A percentile compares a stretch with the other conserved stretches of the same genome.
These are phyloP conservation scores for Lachancea cidri DNA, from an alignment of 805 yeast species.

Conservation along the genomic window DNA sequence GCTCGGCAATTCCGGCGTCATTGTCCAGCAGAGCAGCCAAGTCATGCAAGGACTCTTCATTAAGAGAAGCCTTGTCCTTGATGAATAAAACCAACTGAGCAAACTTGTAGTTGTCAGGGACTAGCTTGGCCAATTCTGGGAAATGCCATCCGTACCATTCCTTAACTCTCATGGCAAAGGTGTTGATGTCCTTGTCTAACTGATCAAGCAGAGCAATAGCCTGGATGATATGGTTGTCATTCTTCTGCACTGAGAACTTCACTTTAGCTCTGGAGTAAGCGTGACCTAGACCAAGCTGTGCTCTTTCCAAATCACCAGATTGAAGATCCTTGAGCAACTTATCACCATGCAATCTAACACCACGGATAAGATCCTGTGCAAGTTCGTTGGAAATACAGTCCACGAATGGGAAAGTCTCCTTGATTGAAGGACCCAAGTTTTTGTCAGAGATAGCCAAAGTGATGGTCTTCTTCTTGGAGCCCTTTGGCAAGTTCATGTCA, in stretches of 20 bases:
- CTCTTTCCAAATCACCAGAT: constrained; percentile 94
- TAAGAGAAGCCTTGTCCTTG: constrained; percentile 78
- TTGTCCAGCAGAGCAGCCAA: constrained; percentile 81
- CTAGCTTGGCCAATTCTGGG: constrained; percentile 92
- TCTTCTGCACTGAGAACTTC: constrained; percentile 97
- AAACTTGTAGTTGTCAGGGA: constrained; percentile 80
- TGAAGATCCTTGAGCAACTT: constrained; percentile 88
- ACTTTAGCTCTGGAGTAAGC: constrained; percentile 99
- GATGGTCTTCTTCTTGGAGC: constrained; percentile 56
- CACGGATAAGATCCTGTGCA: constrained; percentile 93
- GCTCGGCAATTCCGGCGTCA: constrained; percentile 88
- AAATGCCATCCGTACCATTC: constrained; percentile 99
- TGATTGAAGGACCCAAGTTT: constrained; percentile 94
- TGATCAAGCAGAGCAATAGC: constrained; percentile 97
- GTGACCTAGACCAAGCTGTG: constrained; percentile 97
- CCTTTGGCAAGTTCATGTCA: constrained; percentile 85
- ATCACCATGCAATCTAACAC: constrained; percentile 84
- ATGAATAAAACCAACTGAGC: constrained; percentile 80
- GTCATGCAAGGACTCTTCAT: constrained; percentile 81
- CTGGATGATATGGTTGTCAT: constrained; percentile 98
- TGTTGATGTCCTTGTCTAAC: constrained; percentile 96
- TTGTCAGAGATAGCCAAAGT: constrained; percentile 87
- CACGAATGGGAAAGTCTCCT: constrained; percentile 81
- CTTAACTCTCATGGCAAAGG: constrained; percentile 94
- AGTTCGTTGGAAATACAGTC: constrained; percentile 89